A percentile compares a stretch with the other conserved stretches of the same genome.
Evolutionary conservation across 2,329 filamentous ascomycete genomes (phyloP).

Genomic region (Fusarium camptoceras): DNA sequence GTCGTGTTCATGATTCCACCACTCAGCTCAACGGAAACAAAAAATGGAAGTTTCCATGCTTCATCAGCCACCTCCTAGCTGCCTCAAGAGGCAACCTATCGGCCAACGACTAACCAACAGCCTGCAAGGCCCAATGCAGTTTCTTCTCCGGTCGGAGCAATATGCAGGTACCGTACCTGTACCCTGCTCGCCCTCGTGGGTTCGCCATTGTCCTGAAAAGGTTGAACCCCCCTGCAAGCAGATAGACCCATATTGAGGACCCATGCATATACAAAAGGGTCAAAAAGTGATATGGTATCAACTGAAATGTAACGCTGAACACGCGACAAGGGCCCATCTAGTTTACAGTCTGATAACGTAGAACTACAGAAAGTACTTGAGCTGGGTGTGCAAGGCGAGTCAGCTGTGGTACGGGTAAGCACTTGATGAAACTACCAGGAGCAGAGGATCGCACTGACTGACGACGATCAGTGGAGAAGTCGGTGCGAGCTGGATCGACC

Average conservation of each 20-base stretch:
- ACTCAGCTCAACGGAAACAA: conserved; percentile 23
- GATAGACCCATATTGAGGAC: conserved; percentile 1
- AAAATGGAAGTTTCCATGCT: conserved; percentile 18
- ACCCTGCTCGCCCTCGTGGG: conserved; percentile 7
- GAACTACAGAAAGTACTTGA: not conserved
- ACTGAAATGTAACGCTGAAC: conserved; percentile 23
- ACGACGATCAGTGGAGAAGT: conserved; percentile 31
- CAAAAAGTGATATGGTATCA: conserved; percentile 12
- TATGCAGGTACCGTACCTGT: conserved; percentile 18
- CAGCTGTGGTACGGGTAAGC: conserved; percentile 7
- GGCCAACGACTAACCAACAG: conserved; percentile 13
- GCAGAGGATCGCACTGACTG: conserved; percentile 6
- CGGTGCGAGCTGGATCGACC: conserved; percentile 8
- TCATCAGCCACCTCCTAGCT: conserved; percentile 19
- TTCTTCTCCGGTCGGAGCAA: conserved; percentile 16
- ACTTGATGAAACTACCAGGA: conserved; percentile 13
- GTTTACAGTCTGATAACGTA: not conserved
- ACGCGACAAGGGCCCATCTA: not conserved
- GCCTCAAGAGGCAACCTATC: conserved; percentile 14
- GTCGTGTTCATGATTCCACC: conserved; percentile 22
- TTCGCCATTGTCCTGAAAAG: conserved; percentile 5
- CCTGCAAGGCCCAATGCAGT: conserved; percentile 18
- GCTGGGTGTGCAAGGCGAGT: conserved; percentile 16
- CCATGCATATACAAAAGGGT: conserved; percentile 4
- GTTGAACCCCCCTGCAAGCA: conserved; percentile 16